A percentile compares a stretch with the other conserved stretches of the same genome.
Evolutionary conservation across 495 filamentous ascomycete species (phyloP).

Genomic region (Penicillium atrosanguineum): DNA sequence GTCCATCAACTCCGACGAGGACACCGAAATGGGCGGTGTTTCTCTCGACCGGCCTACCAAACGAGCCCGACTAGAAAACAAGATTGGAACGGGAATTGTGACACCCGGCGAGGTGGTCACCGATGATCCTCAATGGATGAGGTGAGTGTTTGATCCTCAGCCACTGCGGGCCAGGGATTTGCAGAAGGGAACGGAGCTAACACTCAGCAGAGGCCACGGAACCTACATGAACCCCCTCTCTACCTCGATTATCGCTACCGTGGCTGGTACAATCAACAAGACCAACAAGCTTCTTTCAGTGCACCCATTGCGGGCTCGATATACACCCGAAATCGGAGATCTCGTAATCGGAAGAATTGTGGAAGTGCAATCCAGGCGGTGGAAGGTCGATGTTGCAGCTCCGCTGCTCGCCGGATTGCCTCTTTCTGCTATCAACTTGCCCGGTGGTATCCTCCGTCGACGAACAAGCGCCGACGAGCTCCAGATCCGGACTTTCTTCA

Average conservation of each 20-base stretch:
- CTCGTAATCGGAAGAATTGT: slow-evolving; percentile 91
- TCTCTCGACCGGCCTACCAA: slow-evolving; percentile 35
- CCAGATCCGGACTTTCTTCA: slow-evolving; percentile 90
- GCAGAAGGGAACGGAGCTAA: slow-evolving; percentile 12
- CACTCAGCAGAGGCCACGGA: slow-evolving; percentile 66
- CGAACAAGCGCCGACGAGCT: slow-evolving; percentile 92
- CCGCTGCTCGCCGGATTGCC: slow-evolving; percentile 79
- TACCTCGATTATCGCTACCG: slow-evolving; percentile 74
- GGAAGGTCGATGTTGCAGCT: slow-evolving; percentile 89
- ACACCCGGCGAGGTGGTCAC: slow-evolving; percentile 91
- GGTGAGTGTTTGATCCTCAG: slow-evolving; percentile 43
- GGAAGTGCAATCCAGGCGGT: slow-evolving; percentile 83
- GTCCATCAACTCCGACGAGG: slow-evolving; percentile 58
- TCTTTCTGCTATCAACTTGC: slow-evolving; percentile 86
- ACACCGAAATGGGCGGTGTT: slow-evolving; percentile 53
- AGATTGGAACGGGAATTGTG: slow-evolving; percentile 55
- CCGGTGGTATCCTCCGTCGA: slow-evolving; percentile 87
- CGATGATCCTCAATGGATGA: slow-evolving; percentile 94
- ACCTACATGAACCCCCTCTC: slow-evolving; percentile 63
- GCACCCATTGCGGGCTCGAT: slow-evolving; percentile 83
- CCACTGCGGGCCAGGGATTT: background rate
- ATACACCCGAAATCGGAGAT: slow-evolving; percentile 93
- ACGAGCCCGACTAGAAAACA: slow-evolving; percentile 32
- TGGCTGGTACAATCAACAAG: slow-evolving; percentile 81
- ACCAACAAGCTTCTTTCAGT: slow-evolving; percentile 97